Percentiles rank a stretch among this genome's conserved stretches.
These are phyloP conservation scores for Metschnikowia gelsemii DNA, from an alignment of 805 yeast genomes.

Conservation along the genomic window DNA sequence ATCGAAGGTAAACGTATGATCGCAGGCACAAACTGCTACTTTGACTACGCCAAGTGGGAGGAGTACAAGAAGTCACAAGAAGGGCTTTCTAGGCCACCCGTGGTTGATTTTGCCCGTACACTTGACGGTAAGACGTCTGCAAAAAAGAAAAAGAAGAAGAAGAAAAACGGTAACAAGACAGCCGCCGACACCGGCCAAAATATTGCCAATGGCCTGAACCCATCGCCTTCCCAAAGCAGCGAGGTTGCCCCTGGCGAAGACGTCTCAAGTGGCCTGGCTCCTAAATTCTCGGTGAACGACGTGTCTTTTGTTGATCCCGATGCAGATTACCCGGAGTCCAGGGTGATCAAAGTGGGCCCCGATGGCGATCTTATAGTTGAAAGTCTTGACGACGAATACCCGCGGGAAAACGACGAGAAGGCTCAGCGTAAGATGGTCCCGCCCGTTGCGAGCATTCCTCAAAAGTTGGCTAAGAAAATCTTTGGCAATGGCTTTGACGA, in stretches of 20 bases:
- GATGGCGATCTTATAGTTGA: slow-evolving; percentile 80
- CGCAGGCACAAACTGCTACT: slow-evolving; percentile 11
- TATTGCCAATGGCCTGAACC: no score
- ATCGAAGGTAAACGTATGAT: slow-evolving; percentile 7
- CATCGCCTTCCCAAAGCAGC: no score
- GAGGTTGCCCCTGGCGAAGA: no score
- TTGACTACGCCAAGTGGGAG: slow-evolving; percentile 7
- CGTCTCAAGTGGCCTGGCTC: no score
- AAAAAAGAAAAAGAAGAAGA: slow-evolving; percentile 37
- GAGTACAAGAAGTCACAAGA: slow-evolving; percentile 3
- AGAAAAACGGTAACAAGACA: slow-evolving; percentile 14
- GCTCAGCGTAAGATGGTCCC: slow-evolving; percentile 5
- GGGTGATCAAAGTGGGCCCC: slow-evolving; percentile 67
- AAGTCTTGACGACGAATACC: slow-evolving; percentile 40
- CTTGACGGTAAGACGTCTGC: slow-evolving; percentile 1
- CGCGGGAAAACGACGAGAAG: slow-evolving; percentile 3
- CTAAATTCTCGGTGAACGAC: slow-evolving; percentile 21
- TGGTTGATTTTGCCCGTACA: neutral
- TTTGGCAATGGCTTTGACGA: slow-evolving; percentile 14
- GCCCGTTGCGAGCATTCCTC: slow-evolving; percentile 5
- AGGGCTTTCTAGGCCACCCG: neutral
- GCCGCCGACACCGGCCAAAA: no score
- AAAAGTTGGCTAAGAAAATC: slow-evolving; percentile 9
- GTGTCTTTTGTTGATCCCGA: slow-evolving; percentile 55
- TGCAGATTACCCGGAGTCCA: slow-evolving; percentile 67